phyloP scores from a whole-genome alignment of 1,284 basidiomycete species.

The Inonotus obliquus region DNA sequence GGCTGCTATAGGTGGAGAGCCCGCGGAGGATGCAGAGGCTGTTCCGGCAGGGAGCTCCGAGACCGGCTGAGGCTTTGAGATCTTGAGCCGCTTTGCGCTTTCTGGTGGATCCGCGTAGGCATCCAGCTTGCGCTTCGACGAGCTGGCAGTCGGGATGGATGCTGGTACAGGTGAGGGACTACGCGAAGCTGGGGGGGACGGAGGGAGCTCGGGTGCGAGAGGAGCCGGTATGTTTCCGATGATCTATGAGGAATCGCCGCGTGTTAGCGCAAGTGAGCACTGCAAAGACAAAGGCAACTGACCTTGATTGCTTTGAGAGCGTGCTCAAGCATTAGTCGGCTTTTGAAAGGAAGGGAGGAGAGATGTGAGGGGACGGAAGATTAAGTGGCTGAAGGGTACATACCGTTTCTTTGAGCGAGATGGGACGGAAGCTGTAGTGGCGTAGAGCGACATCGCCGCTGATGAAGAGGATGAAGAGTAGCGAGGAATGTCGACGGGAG shows the following conservation, averaged over 20 bases:
- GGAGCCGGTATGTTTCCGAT: slow-evolving; percentile 50
- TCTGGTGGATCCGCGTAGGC: slow-evolving; percentile 36
- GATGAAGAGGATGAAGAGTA: slow-evolving; percentile 9
- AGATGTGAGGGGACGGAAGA: background rate
- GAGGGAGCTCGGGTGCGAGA: slow-evolving; percentile 59
- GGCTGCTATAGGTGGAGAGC: slow-evolving; percentile 18
- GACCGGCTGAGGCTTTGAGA: slow-evolving; percentile 21
- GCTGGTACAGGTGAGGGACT: slow-evolving; percentile 51
- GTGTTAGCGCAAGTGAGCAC: background rate
- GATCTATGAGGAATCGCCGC: slow-evolving; percentile 37
- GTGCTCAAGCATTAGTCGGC: slow-evolving; percentile 55
- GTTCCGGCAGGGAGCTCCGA: slow-evolving; percentile 2
- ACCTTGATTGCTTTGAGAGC: slow-evolving; percentile 60
- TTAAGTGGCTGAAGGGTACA: slow-evolving; percentile 18
- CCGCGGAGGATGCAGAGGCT: background rate
- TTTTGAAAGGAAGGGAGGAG: slow-evolving; percentile 27
- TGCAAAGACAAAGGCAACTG: slow-evolving; percentile 19
- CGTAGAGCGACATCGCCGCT: slow-evolving; percentile 1
- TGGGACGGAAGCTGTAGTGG: slow-evolving; percentile 25
- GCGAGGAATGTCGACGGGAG: slow-evolving; percentile 18
- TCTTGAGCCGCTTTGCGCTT: slow-evolving; percentile 53
- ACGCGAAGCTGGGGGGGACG: slow-evolving; percentile 63
- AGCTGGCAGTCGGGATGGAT: slow-evolving; percentile 20
- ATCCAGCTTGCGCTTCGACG: slow-evolving; percentile 58
- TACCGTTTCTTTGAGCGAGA: slow-evolving; percentile 35